phyloP scores from a whole-genome alignment of 495 filamentous ascomycete genomes.

The Penicillium taxi region DNA sequence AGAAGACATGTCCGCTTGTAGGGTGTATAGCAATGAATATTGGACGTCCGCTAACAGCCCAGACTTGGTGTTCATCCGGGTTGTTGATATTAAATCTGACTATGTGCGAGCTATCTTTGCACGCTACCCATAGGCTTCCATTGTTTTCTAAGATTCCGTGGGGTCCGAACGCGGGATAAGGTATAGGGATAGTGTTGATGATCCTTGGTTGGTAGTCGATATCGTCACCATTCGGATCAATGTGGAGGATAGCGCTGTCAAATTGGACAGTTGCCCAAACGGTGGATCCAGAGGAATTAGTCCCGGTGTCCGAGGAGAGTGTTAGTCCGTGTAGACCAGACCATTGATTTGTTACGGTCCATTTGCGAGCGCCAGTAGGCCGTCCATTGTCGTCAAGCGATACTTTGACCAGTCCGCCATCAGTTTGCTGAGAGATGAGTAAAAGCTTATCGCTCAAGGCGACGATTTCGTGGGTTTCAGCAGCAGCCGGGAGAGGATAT shows the following conservation, averaged over 20 bases:
- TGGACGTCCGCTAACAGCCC: not conserved
- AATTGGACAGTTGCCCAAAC: not conserved
- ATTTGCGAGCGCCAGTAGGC: not conserved
- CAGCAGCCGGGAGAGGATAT: not conserved
- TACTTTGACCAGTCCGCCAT: not conserved
- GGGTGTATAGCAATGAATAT: not conserved
- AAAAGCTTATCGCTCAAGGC: not conserved
- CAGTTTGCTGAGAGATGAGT: not conserved
- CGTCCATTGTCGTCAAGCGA: not conserved
- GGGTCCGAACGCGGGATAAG: not conserved
- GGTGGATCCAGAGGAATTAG: not conserved
- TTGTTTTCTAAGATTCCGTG: not conserved
- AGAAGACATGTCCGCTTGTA: not conserved
- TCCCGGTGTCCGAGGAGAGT: not conserved
- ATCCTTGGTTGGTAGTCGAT: not conserved
- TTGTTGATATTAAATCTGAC: not conserved
- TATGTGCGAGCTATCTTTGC: conserved; percentile 1
- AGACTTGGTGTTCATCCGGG: not conserved
- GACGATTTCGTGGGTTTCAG: not conserved
- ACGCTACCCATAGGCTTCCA: not conserved
- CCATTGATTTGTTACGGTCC: not conserved
- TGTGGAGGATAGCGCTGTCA: not conserved
- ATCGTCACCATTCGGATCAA: conserved; percentile 1
- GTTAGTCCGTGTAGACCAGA: not conserved
- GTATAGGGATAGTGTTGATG: not conserved